Conservation (phyloP, 805 yeast genomes). For the Ogataea thermomethanolica region DNA sequence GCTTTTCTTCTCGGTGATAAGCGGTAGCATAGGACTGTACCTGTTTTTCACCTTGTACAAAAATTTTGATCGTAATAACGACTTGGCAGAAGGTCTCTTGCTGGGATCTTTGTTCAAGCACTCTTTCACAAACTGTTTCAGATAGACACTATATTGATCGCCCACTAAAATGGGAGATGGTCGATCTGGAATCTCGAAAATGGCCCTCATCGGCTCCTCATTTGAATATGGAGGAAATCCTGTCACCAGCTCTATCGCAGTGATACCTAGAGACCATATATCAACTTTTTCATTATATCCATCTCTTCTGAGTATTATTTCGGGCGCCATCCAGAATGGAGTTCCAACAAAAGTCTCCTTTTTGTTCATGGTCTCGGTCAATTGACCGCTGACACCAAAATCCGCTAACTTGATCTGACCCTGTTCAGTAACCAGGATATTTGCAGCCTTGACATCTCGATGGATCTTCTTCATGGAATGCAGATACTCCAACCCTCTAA, state of each 20-base stretch:
- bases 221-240: conserved; percentile 81
- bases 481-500: conserved; percentile 70
- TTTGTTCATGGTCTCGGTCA: conserved; percentile 49
- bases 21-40: conserved; percentile 22
- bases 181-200: conserved; percentile 63
- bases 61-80: conserved; percentile 53
- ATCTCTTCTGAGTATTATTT: conserved; percentile 53
- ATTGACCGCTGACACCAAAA: conserved; percentile 89
- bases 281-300: conserved; percentile 88
- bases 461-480: conserved; percentile 78
- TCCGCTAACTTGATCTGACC: conserved; percentile 84
- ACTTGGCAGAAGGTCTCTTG: conserved; percentile 58
- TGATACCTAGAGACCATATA: conserved; percentile 95
- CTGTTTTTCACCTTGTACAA: conserved; percentile 37
- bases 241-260: conserved; percentile 77
- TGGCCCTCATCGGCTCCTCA: conserved; percentile 71
- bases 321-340: conserved; percentile 99
- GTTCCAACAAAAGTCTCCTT: conserved; percentile 88
- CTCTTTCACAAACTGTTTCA: conserved; percentile 53
- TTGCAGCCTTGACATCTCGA: conserved; percentile 89
- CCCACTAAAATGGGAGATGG: conserved; percentile 60
- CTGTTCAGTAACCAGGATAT: conserved; percentile 63
- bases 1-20: conserved; percentile 36
- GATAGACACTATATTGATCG: conserved; percentile 36
- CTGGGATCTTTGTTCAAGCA: conserved; percentile 69